Evolutionary conservation across 495 filamentous ascomycete species (phyloP), one percentile per base, ranked within the genome.

Genomic region (Aspergillus egyptiacus): DNA sequence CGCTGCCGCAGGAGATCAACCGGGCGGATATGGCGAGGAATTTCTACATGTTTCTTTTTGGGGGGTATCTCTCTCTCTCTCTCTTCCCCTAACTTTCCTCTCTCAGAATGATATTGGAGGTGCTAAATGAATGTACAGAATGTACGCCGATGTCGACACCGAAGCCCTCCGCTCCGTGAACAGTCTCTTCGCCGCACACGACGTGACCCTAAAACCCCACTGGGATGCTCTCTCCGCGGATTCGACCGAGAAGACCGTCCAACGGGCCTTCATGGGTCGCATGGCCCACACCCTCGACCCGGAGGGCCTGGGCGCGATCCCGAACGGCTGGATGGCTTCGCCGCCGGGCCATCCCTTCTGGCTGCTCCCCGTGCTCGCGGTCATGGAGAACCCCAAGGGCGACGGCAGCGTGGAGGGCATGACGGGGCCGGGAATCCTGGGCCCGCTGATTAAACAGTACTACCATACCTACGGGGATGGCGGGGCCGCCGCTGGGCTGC

Each of bases 281-380:
- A 59, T 59, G 57, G 43, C 49, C n/a, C 57, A 43, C 32, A 44
- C 34, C 2, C 27, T 27, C 1, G 57, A 55, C 17, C 31, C 55
- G 1, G 37, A 53, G 4, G 39, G 46, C 5, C 34, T 48, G 19
- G 57, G 49, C 19, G 57, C 57, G n/a, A 42, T 59, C n/a, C 57
- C 57, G 0, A 59, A 59, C 33, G 57, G 57, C 23, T 59, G 57
- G 57, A 59, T 59, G 57, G 57, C 57, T 2, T 59, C 57, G 1
- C 50, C 57, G 1, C 57, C 57, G 0, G 57, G 57, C 46, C 57
- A 59, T n/a, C 57, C 57, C 2, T 59, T 59, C 53, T 59, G 57
- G 57, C 53, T 59, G 2, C 43, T 59, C 23, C 53, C 57, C 0
- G 53, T 53, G 22, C 50, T 59, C 13, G 30, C 42, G 14, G 53